Conservation (phyloP, 352 stramenopile genomes). For the Phytophthora nicotianae region DNA sequence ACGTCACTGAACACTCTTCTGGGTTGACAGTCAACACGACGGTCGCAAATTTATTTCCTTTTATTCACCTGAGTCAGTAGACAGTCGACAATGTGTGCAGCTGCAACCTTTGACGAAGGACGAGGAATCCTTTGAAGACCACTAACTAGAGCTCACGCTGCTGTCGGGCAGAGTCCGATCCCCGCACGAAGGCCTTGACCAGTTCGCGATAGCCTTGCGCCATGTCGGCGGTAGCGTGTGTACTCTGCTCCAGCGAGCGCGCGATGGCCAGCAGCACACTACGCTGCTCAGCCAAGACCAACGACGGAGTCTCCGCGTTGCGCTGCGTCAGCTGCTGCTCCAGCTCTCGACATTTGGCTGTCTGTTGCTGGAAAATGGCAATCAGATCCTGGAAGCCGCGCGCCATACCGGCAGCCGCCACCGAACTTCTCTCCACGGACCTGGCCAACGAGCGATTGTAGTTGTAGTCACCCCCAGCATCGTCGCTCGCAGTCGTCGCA, state of each 20-base stretch:
- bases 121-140: not conserved
- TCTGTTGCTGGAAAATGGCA: conserved; percentile 40
- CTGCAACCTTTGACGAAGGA: conserved; percentile 2
- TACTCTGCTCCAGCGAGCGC: conserved; percentile 51
- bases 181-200: conserved; percentile 36
- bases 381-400: conserved; percentile 51
- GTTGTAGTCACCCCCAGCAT: conserved; percentile 8
- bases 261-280: conserved; percentile 43
- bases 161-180: conserved; percentile 7
- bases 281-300: conserved; percentile 29
- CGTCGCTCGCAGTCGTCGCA: conserved; percentile 15
- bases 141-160: conserved; percentile 11
- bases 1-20: conserved; percentile 5
- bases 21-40: conserved; percentile 1
- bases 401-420: conserved; percentile 49
- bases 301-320: conserved; percentile 3
- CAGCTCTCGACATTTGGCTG: conserved; percentile 25
- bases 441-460: conserved; percentile 37
- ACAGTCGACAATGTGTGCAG: conserved; percentile 11
- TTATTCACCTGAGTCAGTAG: not conserved
- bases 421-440: conserved; percentile 59
- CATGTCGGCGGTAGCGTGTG: conserved; percentile 48
- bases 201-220: conserved; percentile 49
- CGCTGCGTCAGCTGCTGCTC: conserved; percentile 16
- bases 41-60: conserved; percentile 15